phyloP scores from a whole-genome alignment of 352 stramenopile species.

The Phytopythium helicoides region DNA sequence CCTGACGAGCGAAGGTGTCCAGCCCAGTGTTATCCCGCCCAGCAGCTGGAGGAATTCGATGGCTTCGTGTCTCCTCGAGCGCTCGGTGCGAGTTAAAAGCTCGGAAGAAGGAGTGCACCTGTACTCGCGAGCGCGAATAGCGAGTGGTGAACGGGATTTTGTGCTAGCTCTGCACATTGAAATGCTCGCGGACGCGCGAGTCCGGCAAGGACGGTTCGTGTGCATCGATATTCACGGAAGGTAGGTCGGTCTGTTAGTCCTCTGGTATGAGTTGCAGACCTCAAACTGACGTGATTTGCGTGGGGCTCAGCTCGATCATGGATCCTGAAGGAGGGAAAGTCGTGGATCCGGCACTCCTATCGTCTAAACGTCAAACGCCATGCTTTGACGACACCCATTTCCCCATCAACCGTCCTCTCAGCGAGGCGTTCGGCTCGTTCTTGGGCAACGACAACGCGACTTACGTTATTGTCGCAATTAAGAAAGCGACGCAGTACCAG shows the following conservation, averaged over 20 bases:
- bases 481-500: conserved; percentile 49
- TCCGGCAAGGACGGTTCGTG: conserved; percentile 32
- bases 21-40: neutral
- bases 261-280: neutral
- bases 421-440: conserved; percentile 38
- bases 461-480: conserved; percentile 61
- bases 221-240: conserved; percentile 48
- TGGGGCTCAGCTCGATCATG: conserved; percentile 26
- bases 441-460: conserved; percentile 45
- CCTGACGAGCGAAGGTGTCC: neutral
- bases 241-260: conserved; percentile 3
- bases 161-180: conserved; percentile 46
- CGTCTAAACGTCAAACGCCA: neutral
- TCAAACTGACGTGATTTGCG: neutral
- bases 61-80: conserved; percentile 20
- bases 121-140: conserved; percentile 26
- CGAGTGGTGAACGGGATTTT: conserved; percentile 29
- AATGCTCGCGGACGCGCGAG: conserved; percentile 20
- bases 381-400: conserved; percentile 66
- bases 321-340: conserved; percentile 24
- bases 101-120: conserved; percentile 27
- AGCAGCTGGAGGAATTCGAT: conserved; percentile 4
- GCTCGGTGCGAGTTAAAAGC: conserved; percentile 22
- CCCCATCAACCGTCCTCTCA: conserved; percentile 37
- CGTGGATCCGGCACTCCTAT: neutral